phyloP scores from a whole-genome alignment of 1,284 basidiomycete species.

The Pyrrhoderma noxium region DNA sequence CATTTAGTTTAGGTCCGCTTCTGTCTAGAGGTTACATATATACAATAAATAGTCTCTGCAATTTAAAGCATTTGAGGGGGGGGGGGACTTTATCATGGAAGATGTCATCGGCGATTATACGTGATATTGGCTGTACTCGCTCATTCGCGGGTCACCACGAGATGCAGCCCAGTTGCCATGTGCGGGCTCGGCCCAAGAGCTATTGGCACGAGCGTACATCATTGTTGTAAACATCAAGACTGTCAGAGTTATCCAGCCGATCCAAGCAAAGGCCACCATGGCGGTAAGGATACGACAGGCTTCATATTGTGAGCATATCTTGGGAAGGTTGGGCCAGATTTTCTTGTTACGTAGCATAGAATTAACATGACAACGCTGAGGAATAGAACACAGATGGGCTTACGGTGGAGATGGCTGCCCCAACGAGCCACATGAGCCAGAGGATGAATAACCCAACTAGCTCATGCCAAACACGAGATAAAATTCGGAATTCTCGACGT shows the following conservation, averaged over 20 bases:
- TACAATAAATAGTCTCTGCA: no score
- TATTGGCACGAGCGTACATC: slow-evolving; percentile 52
- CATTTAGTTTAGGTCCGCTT: no score
- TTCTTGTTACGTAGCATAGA: slow-evolving; percentile 22
- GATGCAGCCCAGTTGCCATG: slow-evolving; percentile 48
- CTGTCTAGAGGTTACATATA: no score
- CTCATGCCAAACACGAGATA: slow-evolving; percentile 53
- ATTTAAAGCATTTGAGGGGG: no score
- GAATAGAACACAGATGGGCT: slow-evolving; percentile 21
- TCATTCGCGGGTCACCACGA: slow-evolving; percentile 31
- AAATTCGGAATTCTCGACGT: slow-evolving; percentile 47
- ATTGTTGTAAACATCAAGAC: slow-evolving; percentile 43
- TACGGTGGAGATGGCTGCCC: slow-evolving; percentile 56
- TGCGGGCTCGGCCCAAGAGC: slow-evolving; percentile 48
- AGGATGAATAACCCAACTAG: slow-evolving; percentile 50
- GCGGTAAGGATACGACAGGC: slow-evolving; percentile 59
- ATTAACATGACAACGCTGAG: background rate
- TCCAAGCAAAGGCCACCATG: slow-evolving; percentile 65
- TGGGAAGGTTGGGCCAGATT: slow-evolving; percentile 53
- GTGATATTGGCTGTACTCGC: slow-evolving; percentile 22
- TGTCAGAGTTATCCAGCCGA: slow-evolving; percentile 53
- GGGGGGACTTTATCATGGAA: no score
- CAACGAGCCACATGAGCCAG: slow-evolving; percentile 64
- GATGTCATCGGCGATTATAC: background rate
- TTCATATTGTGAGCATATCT: slow-evolving; percentile 44